Evolutionary conservation across 768 basidiomycete species (phyloP).

Genomic region (Coprinellus aureogranulatus): DNA sequence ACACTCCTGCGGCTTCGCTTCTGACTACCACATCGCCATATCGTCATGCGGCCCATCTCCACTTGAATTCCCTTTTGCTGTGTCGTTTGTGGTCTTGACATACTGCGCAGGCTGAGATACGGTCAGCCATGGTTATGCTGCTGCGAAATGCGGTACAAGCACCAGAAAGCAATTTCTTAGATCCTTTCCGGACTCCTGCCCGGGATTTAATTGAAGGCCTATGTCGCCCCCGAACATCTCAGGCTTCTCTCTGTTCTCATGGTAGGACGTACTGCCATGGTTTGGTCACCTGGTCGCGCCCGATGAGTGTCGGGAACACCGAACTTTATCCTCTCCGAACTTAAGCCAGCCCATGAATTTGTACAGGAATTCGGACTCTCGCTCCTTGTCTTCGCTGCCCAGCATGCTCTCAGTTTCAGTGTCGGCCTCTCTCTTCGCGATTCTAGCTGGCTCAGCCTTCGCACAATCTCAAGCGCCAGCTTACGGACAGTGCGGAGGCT

Average conservation of each 20-base stretch:
- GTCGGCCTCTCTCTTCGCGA: neutral
- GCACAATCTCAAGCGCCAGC: slow-evolving; percentile 36
- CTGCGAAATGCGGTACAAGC: too few species aligned
- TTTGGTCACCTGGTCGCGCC: neutral
- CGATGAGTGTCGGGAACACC: neutral
- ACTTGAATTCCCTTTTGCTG: slow-evolving; percentile 19
- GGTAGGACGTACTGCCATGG: too few species aligned
- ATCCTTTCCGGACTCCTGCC: too few species aligned
- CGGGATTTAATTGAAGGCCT: too few species aligned
- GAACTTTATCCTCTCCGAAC: slow-evolving; percentile 1
- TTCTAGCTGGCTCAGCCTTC: neutral
- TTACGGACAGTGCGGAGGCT: slow-evolving; percentile 45
- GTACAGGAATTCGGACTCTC: too few species aligned
- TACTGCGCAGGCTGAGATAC: neutral
- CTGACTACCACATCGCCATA: neutral
- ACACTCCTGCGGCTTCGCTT: slow-evolving; percentile 2
- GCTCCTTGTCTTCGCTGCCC: neutral
- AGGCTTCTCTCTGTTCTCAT: too few species aligned
- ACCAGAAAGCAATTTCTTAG: too few species aligned
- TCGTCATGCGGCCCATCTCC: slow-evolving; percentile 11
- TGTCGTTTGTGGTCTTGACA: too few species aligned
- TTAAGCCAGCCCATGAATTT: too few species aligned
- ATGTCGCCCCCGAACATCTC: too few species aligned
- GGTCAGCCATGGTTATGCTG: too few species aligned
- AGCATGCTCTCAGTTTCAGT: neutral